These are phyloP conservation scores for Senecio squalidus DNA, from an alignment of 140 eudicot species.

Conservation along the genomic window DNA sequence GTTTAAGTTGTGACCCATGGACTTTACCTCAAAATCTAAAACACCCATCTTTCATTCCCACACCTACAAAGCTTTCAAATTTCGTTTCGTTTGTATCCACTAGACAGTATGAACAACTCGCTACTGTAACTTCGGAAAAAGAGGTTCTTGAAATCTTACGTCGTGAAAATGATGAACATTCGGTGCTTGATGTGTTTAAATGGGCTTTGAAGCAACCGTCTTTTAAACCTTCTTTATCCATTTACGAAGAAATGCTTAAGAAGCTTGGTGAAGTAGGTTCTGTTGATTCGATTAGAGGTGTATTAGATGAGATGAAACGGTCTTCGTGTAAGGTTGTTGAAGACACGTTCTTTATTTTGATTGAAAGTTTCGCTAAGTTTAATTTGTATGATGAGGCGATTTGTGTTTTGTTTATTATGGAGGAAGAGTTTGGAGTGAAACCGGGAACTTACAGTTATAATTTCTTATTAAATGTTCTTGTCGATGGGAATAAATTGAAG, in stretches of 20 bases:
- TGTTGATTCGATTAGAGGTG: conserved; percentile 45
- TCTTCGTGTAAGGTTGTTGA: conserved; percentile 43
- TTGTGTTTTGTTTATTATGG: conserved; percentile 74
- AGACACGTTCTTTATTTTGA: conserved; percentile 63
- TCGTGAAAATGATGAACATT: conserved; percentile 41
- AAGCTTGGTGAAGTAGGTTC: conserved; percentile 71
- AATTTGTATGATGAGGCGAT: conserved; percentile 73
- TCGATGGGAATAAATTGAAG: conserved; percentile 76
- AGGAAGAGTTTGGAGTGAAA: conserved; percentile 54
- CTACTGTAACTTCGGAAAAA: conserved; percentile 36
- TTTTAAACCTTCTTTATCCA: conserved; percentile 48
- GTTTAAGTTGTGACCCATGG: conserved; percentile 52
- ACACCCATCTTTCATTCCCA: conserved; percentile 17
- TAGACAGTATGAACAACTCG: conserved; percentile 28
- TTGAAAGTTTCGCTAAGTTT: conserved; percentile 53
- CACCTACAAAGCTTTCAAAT: conserved; percentile 26
- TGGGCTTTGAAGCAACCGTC: conserved; percentile 72
- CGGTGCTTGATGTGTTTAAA: conserved; percentile 52
- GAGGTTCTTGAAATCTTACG: conserved; percentile 61
- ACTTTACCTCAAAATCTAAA: conserved; percentile 25
- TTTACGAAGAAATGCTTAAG: conserved; percentile 63
- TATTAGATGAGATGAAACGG: conserved; percentile 64
- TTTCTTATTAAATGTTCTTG: conserved; percentile 78
- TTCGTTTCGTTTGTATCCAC: conserved; percentile 34
- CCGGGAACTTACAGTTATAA: conserved; percentile 58